Percentiles rank a stretch among this genome's conserved stretches.
These are phyloP conservation scores for Colletotrichum graminicola DNA, from an alignment of 2,329 filamentous ascomycete genomes.

Conservation along the genomic window DNA sequence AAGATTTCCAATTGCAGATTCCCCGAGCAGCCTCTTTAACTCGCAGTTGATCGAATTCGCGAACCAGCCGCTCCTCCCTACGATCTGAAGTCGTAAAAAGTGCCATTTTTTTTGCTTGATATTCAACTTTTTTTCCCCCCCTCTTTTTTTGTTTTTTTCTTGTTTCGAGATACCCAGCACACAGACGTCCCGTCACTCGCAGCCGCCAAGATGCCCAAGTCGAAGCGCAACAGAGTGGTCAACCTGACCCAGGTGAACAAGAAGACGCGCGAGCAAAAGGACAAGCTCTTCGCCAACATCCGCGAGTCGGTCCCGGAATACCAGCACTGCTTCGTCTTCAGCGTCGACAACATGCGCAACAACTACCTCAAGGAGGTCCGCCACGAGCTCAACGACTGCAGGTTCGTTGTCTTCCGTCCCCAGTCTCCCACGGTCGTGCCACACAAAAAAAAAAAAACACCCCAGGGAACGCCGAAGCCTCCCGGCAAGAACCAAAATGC, in stretches of 20 bases:
- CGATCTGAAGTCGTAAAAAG: background rate
- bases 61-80: background rate
- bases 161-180: conserved; percentile 5
- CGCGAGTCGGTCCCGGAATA: conserved; percentile 87
- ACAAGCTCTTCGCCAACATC: conserved; percentile 88
- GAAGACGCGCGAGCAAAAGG: conserved; percentile 92
- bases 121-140: background rate
- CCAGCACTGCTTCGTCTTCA: conserved; percentile 93
- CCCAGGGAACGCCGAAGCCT: background rate
- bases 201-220: conserved; percentile 84
- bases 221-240: conserved; percentile 89
- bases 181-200: conserved; percentile 13
- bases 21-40: conserved; percentile 18
- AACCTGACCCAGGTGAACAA: conserved; percentile 93
- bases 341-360: conserved; percentile 98
- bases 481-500: background rate
- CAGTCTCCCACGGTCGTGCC: background rate
- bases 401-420: conserved; percentile 63
- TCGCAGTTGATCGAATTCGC: conserved; percentile 9
- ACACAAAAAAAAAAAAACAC: too few relatives aligned
- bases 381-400: conserved; percentile 84
- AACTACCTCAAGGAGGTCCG: conserved; percentile 93
- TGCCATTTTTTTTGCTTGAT: background rate
- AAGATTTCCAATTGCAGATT: conserved; percentile 36
- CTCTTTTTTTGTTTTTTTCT: background rate